Base-by-base conservation (phyloP, 1,284 basidiomycete genomes). In the Pholiota adiposa region DNA sequence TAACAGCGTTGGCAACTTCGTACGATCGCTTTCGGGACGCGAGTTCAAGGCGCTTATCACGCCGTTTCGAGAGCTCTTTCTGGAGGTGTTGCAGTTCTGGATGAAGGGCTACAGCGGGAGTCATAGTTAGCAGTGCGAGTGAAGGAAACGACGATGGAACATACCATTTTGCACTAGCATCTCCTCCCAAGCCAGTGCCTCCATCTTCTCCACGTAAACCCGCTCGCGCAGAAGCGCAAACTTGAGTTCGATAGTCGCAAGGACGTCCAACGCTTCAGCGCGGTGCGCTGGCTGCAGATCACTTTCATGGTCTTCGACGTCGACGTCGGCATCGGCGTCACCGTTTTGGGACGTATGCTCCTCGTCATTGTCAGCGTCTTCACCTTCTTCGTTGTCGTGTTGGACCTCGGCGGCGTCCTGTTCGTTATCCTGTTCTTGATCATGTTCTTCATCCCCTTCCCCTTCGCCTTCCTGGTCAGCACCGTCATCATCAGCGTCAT, bases 161-260 rank as follows among this genome's bases (percentile, higher is more conserved):
- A 41, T 65, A 90, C 90, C 87, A 54, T 86, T 82, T 18, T 78
- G 78, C 18, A 93, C 79, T 63, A 93, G 73, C 3, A 79, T 73
- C 67, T 93, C 91, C 70, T 93, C 91, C 87, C 87, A 90, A 50
- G 88, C 86, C 3, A 93, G 73, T 2, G 79, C 81, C 40, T 91
- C 89, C 90, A 93, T 92, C 75, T 92, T 93, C 75, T 93, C 91
- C 3, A 92, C 81, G 69, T 92, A 93, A 12, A 93, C 75, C 25
- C 83, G 79, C 68, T 93, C 90, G 51, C 91, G 77, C 51, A 93
- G 70, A 44, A 90, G 71, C 0, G 90, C 90, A 71, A 90, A 92
- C 65, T 88, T 91, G 69, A 93, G 82, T 65, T 93, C 92, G 62
- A 93, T 91, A 11, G 78, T 80, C 1, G 91, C 90, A 7, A 93